phyloP scores from a whole-genome alignment of 345 rosid genomes.

The Bruguiera sexangula region DNA sequence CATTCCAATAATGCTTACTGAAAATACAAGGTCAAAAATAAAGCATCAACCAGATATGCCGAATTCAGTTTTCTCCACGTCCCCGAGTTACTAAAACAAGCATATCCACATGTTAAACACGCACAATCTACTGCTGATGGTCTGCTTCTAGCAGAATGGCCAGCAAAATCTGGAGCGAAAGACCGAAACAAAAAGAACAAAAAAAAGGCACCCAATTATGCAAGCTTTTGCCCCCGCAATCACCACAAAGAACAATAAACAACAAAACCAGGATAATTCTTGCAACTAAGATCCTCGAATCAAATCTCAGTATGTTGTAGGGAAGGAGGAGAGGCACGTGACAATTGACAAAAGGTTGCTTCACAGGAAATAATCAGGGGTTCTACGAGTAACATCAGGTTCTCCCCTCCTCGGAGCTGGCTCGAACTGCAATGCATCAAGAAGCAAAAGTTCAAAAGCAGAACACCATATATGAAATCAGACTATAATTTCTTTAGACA shows the following conservation, averaged over 20 bases:
- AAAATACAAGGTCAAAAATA: not conserved
- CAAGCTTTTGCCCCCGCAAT: constrained; percentile 13
- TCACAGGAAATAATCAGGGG: constrained; percentile 81
- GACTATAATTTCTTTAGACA: not conserved
- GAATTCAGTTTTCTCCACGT: constrained; percentile 3
- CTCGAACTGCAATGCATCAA: constrained; percentile 64
- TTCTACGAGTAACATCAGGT: constrained; percentile 91
- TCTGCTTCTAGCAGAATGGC: constrained; percentile 13
- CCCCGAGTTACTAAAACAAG: constrained; percentile 2
- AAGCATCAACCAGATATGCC: constrained; percentile 7
- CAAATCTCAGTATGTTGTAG: constrained; percentile 5
- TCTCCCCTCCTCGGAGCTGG: constrained; percentile 99
- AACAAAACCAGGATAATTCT: constrained; percentile 1
- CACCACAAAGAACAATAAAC: constrained; percentile 12
- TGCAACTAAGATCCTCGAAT: constrained; percentile 6
- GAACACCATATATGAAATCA: no score
- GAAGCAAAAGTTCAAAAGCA: no score
- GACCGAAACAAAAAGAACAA: not conserved
- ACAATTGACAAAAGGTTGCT: not conserved
- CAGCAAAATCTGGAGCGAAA: constrained; percentile 10
- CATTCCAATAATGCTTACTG: not conserved
- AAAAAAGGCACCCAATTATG: constrained; percentile 10
- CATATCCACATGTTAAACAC: constrained; percentile 21
- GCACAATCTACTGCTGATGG: constrained; percentile 10
- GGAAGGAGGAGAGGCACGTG: not conserved